phyloP scores from a whole-genome alignment of 768 basidiomycete genomes.

The Candolleomyces aberdarensis region DNA sequence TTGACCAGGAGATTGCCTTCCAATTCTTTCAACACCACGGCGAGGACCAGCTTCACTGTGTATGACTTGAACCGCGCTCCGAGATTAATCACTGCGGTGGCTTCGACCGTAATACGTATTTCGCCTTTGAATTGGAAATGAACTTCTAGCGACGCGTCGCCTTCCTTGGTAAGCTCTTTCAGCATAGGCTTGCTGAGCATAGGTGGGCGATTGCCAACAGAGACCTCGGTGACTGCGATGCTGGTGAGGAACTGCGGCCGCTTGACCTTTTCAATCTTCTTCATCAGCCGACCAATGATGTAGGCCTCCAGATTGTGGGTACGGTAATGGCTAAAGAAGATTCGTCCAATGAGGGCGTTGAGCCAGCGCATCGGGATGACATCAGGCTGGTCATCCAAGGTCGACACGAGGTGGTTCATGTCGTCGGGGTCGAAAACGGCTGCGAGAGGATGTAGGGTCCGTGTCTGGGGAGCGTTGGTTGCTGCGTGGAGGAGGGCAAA shows the following conservation, averaged over 20 bases:
- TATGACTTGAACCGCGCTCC: conserved; percentile 86
- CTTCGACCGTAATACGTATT: conserved; percentile 84
- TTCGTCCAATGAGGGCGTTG: conserved; percentile 87
- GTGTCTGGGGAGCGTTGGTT: conserved; percentile 56
- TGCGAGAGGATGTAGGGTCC: conserved; percentile 57
- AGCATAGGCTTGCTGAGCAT: conserved; percentile 97
- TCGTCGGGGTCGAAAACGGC: conserved; percentile 70
- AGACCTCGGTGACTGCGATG: conserved; percentile 83
- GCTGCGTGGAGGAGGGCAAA: conserved; percentile 76
- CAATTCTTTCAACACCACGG: conserved; percentile 82
- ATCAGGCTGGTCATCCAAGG: conserved; percentile 90
- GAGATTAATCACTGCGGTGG: conserved; percentile 82
- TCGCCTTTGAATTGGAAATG: conserved; percentile 84
- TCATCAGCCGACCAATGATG: conserved; percentile 87
- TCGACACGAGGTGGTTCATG: conserved; percentile 80
- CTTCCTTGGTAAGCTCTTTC: conserved; percentile 93
- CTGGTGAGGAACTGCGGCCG: conserved; percentile 84
- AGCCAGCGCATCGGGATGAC: conserved; percentile 98
- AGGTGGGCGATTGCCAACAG: conserved; percentile 80
- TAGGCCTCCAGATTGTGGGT: conserved; percentile 79
- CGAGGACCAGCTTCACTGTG: conserved; percentile 84
- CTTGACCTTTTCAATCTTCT: conserved; percentile 90
- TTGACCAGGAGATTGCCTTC: conserved; percentile 89
- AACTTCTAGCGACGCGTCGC: conserved; percentile 87
- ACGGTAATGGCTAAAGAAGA: conserved; percentile 90